A percentile compares a stretch with the other conserved stretches of the same genome.
phyloP scores from a whole-genome alignment of 192 early-diverging fungal genomes.

The Obelidium mucronatum region DNA sequence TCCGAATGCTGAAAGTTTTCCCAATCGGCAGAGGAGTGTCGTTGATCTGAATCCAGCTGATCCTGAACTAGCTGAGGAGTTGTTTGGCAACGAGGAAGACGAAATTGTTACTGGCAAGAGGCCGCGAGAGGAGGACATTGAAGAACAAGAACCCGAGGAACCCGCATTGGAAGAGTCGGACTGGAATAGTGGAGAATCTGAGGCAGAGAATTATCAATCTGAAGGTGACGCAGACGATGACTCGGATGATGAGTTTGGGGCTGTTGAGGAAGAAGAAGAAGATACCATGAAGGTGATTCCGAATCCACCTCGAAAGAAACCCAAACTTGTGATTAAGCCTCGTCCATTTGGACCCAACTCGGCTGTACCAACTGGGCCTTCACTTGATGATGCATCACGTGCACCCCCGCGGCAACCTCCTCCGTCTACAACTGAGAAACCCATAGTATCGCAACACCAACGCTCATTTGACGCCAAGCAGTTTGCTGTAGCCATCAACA shows the following conservation, averaged over 20 bases:
- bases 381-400: too few relatives aligned
- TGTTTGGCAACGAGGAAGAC: not conserved
- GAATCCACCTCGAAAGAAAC: not conserved
- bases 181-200: constrained; percentile 40
- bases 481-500: too few relatives aligned
- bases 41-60: not conserved
- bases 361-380: too few relatives aligned
- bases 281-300: not conserved
- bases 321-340: not conserved
- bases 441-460: too few relatives aligned
- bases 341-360: too few relatives aligned
- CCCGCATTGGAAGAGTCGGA: constrained; percentile 28
- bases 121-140: constrained; percentile 8
- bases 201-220: constrained; percentile 8
- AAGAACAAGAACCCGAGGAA: constrained; percentile 39
- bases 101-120: not conserved
- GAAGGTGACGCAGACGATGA: not conserved
- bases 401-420: too few relatives aligned
- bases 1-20: not conserved
- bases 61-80: too few relatives aligned
- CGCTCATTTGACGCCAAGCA: too few relatives aligned
- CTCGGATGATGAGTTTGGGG: not conserved
- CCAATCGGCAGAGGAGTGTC: not conserved
- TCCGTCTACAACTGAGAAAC: too few relatives aligned
- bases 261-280: constrained; percentile 41